Percentiles rank a stretch among this genome's conserved stretches.
These are phyloP conservation scores for Eustoma russellianum DNA, from an alignment of 257 asterid species.

Conservation along the genomic window DNA sequence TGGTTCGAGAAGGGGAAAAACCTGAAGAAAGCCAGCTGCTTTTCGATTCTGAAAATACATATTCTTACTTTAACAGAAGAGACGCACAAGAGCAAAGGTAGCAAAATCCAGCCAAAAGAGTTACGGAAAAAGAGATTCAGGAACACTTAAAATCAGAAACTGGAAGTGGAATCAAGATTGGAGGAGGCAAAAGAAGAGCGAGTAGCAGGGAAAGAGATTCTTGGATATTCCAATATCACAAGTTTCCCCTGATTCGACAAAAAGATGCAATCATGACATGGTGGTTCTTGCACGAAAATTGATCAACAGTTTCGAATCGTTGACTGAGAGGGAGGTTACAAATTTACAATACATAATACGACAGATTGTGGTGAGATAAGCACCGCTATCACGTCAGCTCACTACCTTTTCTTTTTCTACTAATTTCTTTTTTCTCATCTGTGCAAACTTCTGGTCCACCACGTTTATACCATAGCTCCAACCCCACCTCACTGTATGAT, in stretches of 20 bases:
- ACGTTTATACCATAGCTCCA: too few relatives aligned
- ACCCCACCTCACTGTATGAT: too few relatives aligned
- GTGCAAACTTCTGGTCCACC: too few relatives aligned
- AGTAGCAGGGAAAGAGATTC: conserved; percentile 48
- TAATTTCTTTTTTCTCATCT: too few relatives aligned
- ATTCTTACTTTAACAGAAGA: conserved; percentile 13
- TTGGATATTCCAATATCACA: conserved; percentile 50
- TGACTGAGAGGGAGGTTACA: too few relatives aligned
- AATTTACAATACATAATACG: too few relatives aligned
- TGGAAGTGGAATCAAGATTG: conserved; percentile 8
- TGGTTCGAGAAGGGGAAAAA: conserved; percentile 15
- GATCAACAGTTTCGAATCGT: too few relatives aligned
- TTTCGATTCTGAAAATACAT: conserved; percentile 14
- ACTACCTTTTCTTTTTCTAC: too few relatives aligned
- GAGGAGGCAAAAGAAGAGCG: conserved; percentile 15
- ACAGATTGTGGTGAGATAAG: too few relatives aligned
- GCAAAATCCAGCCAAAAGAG: not conserved
- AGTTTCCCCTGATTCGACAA: conserved; percentile 2
- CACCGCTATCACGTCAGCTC: too few relatives aligned
- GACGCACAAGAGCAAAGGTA: not conserved
- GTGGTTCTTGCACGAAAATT: too few relatives aligned
- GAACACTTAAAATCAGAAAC: conserved; percentile 7
- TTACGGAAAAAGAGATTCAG: conserved; percentile 2
- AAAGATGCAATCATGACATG: too few relatives aligned
- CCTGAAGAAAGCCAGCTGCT: conserved; percentile 16